Percentiles rank a stretch among this genome's conserved stretches.
Evolutionary conservation across 2,329 filamentous ascomycete genomes (phyloP).

Genomic region (Neonectria hederae): DNA sequence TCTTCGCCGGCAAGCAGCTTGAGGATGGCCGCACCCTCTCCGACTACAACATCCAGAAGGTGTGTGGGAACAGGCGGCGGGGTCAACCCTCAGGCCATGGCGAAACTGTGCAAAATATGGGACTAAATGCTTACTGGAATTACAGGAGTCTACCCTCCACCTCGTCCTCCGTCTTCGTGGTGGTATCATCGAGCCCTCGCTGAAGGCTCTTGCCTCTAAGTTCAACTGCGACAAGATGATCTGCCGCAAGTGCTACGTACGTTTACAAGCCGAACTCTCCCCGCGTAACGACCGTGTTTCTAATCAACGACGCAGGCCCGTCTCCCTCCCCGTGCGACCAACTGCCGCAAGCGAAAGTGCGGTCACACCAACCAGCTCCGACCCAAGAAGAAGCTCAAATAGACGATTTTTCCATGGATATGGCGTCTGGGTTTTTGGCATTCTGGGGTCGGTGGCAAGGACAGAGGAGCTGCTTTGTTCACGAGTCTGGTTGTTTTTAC

Average conservation of each 20-base stretch:
- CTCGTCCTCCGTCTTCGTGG: constrained; percentile 98
- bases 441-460: constrained; percentile 50
- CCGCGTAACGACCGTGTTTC: neutral
- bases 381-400: constrained; percentile 99
- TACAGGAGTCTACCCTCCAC: constrained; percentile 95
- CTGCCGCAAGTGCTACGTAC: constrained; percentile 99
- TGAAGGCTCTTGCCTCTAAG: constrained; percentile 98
- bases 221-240: constrained; percentile 99
- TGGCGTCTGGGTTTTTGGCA: constrained; percentile 58
- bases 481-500: constrained; percentile 52
- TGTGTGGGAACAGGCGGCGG: constrained; percentile 55
- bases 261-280: constrained; percentile 52
- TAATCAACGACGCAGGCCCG: constrained; percentile 65
- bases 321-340: constrained; percentile 97
- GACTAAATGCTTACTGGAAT: constrained; percentile 44
- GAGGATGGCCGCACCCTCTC: constrained; percentile 96
- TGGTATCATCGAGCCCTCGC: constrained; percentile 98
- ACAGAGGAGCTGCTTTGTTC: constrained; percentile 49
- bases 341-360: constrained; percentile 99
- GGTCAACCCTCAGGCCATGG: constrained; percentile 8
- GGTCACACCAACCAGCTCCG: constrained; percentile 99
- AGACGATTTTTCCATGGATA: constrained; percentile 54
- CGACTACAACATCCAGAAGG: constrained; percentile 99
- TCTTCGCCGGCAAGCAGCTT: constrained; percentile 99
- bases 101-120: neutral